A percentile compares a stretch with the other conserved stretches of the same genome.
phyloP scores from a whole-genome alignment of 345 rosid species.

The Sonneratia alba region DNA sequence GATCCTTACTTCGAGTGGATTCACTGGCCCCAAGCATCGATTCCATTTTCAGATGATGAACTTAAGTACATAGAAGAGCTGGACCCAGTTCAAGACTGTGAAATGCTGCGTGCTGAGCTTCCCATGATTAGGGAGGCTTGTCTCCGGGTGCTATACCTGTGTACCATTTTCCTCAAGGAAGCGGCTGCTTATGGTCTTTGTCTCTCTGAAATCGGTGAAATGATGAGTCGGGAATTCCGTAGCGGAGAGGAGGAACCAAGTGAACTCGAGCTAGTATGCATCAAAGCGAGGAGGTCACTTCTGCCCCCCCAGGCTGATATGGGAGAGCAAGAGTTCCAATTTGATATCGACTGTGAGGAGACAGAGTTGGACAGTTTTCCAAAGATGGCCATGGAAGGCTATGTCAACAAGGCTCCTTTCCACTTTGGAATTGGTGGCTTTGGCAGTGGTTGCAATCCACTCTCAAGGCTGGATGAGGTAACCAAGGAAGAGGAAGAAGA shows the following conservation, averaged over 20 bases:
- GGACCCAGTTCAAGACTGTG: constrained; percentile 58
- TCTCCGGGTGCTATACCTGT: constrained; percentile 66
- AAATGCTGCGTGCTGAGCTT: constrained; percentile 68
- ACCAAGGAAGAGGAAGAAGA: constrained; percentile 50
- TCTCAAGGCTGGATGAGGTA: constrained; percentile 73
- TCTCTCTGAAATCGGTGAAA: constrained; percentile 96
- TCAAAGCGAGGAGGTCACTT: constrained; percentile 65
- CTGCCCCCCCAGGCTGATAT: constrained; percentile 47
- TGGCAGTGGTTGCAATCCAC: constrained; percentile 40
- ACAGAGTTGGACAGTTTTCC: constrained; percentile 24
- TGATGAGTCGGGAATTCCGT: constrained; percentile 94
- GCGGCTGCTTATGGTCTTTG: constrained; percentile 72
- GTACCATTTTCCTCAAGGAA: constrained; percentile 82
- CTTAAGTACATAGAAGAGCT: constrained; percentile 68
- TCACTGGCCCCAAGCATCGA: constrained; percentile 99
- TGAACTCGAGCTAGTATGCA: constrained; percentile 84
- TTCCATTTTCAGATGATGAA: constrained; percentile 97
- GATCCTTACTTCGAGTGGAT: constrained; percentile 99
- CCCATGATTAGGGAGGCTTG: constrained; percentile 96
- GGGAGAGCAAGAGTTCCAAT: constrained; percentile 64
- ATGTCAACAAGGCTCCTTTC: constrained; percentile 21
- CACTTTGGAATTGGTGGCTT: constrained; percentile 34
- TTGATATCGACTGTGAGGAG: constrained; percentile 73
- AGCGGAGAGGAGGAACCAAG: constrained; percentile 90
- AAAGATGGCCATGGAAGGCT: constrained; percentile 45